Percentiles rank a stretch among this genome's conserved stretches.
phyloP scores from a whole-genome alignment of 1,284 basidiomycete genomes.

The Anthracocystis walkeri region DNA sequence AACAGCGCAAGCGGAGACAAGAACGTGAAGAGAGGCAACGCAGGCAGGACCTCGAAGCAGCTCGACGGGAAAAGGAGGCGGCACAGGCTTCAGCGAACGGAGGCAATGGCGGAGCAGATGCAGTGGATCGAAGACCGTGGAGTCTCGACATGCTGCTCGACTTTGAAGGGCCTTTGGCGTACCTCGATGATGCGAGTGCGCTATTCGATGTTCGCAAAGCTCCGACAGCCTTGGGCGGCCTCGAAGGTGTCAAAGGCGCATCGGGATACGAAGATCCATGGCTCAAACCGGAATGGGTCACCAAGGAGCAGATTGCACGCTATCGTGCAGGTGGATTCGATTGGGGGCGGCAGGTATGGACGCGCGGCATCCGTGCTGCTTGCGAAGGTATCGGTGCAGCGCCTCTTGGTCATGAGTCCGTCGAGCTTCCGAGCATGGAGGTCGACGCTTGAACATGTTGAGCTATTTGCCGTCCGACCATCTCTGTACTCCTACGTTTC shows the following conservation, averaged over 20 bases:
- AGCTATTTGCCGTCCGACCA: background rate
- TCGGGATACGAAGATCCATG: conserved; percentile 61
- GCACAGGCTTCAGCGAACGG: conserved; percentile 22
- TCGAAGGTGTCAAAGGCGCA: conserved; percentile 43
- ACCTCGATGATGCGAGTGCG: conserved; percentile 52
- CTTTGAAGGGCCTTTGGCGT: conserved; percentile 63
- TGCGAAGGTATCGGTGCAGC: conserved; percentile 53
- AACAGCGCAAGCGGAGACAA: conserved; percentile 48
- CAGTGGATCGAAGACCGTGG: conserved; percentile 35
- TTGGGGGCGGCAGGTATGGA: conserved; percentile 62
- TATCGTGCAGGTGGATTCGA: conserved; percentile 63
- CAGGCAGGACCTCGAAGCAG: conserved; percentile 27
- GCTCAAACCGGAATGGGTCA: conserved; percentile 50
- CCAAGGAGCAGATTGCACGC: conserved; percentile 40
- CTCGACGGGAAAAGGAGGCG: conserved; percentile 43
- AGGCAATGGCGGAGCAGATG: conserved; percentile 10
- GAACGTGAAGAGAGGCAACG: conserved; percentile 48
- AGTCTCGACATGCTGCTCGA: conserved; percentile 59
- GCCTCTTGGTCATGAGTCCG: conserved; percentile 16
- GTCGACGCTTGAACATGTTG: conserved; percentile 17
- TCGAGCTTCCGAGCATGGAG: conserved; percentile 29
- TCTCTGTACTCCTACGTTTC: conserved; percentile 7
- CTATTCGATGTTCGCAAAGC: conserved; percentile 52
- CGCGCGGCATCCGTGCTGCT: conserved; percentile 47
- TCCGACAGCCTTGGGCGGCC: conserved; percentile 49